Base-by-base conservation (phyloP, 441 rosid genomes). In the Pelargonium fulgidum region DNA sequence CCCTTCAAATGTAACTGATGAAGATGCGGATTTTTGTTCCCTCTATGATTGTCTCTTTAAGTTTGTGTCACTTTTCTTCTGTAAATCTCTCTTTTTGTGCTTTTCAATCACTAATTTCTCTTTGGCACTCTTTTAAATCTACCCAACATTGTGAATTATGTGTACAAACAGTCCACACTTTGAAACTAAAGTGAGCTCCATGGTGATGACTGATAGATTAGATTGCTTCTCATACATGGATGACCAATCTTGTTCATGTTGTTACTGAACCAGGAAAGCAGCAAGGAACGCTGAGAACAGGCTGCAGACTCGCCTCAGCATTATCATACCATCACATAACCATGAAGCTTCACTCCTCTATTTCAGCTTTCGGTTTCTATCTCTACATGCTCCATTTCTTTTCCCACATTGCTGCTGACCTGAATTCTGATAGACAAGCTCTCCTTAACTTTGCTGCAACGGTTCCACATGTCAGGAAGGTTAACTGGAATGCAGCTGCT, bases 391-490 rank as follows among this genome's bases (percentile, higher is more conserved):
- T 81, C 33, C 69, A 58, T 66, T 39, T 42, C 67, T 16, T 68
- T 62, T 56, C 72, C 22, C 62, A 48, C 3, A 67, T 77, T 64
- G 78, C 79, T 10, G 85, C 73, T 1, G 62, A 87, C 73, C 80
- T 85, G 76, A 80, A 72, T 29, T 83, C 88, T 42, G 89, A 87
- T 19, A 74, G 67, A 67, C 82, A 82, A 74, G 86, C 88, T 4
- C 88, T 87, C n/a, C 85, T 84, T 39, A 79, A 48, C 36, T 87
- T 87, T 75, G 86, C 84, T 47, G 69, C 76, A 29, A 70, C 78
- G 33, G 84, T 85, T 13, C 85, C 86, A 45, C 87, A 84, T 69
- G 83, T 77, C 70, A 80, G 83, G 50, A 85, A 79, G 56, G 85
- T 87, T 48, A 85, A 85, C 77, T 87, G 92, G 89, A 81, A 81